phyloP scores from a whole-genome alignment of 768 basidiomycete genomes.

The Tylopilus sp. region DNA sequence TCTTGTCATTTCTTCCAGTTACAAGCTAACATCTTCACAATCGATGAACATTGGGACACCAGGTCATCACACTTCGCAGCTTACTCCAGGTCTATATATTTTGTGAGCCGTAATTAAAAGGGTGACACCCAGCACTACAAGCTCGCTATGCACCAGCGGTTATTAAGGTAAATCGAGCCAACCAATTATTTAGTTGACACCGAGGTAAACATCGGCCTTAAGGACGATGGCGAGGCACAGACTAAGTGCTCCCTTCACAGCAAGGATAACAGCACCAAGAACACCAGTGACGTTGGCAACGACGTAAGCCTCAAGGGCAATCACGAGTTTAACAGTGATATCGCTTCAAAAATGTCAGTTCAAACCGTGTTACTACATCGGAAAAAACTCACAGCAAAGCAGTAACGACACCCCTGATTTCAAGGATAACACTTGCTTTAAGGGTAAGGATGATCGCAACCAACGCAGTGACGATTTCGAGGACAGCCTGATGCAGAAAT shows the following conservation, averaged over 20 bases:
- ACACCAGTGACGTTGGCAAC: background rate
- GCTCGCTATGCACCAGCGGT: conserved; percentile 8
- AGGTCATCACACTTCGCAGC: background rate
- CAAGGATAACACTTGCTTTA: too few relatives aligned
- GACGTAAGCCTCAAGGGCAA: conserved; percentile 9
- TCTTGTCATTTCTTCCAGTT: too few relatives aligned
- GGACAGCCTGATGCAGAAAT: too few relatives aligned
- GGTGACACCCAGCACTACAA: conserved; percentile 9
- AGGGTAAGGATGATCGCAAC: too few relatives aligned
- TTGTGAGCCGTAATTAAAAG: background rate
- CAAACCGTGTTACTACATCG: too few relatives aligned
- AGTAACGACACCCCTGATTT: too few relatives aligned
- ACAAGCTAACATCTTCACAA: too few relatives aligned
- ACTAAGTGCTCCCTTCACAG: background rate
- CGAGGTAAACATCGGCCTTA: background rate
- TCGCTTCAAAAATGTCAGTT: background rate
- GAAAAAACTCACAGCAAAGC: too few relatives aligned
- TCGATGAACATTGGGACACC: too few relatives aligned
- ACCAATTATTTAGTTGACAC: background rate
- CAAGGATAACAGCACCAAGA: conserved; percentile 7
- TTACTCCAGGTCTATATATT: background rate
- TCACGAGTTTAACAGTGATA: conserved; percentile 6
- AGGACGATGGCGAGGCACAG: conserved; percentile 5
- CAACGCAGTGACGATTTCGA: background rate
- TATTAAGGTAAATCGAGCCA: background rate